Conservation (phyloP, 1,139 yeast genomes). For the Pichia sp. region DNA sequence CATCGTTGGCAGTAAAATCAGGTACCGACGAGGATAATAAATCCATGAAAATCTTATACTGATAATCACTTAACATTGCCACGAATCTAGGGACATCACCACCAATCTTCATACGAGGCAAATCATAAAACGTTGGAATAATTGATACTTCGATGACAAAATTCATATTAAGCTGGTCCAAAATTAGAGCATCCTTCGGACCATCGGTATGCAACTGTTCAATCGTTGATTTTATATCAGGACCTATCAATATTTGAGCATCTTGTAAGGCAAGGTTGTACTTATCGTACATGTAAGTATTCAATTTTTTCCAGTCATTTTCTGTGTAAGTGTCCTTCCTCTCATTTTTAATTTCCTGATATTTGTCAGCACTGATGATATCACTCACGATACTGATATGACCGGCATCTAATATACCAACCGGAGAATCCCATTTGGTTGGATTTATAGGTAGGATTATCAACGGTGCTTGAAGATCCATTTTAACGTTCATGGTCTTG, state of each 20-base stretch:
- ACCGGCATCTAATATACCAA: constrained; percentile 93
- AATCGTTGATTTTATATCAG: constrained; percentile 72
- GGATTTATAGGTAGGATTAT: constrained; percentile 86
- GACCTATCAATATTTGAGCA: constrained; percentile 85
- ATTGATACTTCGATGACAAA: constrained; percentile 77
- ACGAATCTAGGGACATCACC: constrained; percentile 74
- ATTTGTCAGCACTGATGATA: constrained; percentile 64
- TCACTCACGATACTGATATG: constrained; percentile 83
- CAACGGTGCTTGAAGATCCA: constrained; percentile 91
- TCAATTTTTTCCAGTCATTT: constrained; percentile 69
- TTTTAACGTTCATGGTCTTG: constrained; percentile 76
- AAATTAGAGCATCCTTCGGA: constrained; percentile 50
- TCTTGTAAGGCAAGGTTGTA: constrained; percentile 74
- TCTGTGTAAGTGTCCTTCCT: constrained; percentile 58
- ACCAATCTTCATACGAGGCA: constrained; percentile 68
- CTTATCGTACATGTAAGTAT: constrained; percentile 83
- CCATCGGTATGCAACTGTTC: constrained; percentile 55
- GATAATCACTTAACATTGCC: constrained; percentile 78
- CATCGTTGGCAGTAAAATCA: constrained; percentile 34
- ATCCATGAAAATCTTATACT: constrained; percentile 82
- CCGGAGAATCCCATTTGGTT: constrained; percentile 75
- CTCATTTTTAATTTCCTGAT: constrained; percentile 68
- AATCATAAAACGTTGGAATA: constrained; percentile 64
- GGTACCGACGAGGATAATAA: constrained; percentile 69
- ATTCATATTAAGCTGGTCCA: constrained; percentile 73